phyloP scores from a whole-genome alignment of 768 basidiomycete species.

The Phlegmacium glaucopus region DNA sequence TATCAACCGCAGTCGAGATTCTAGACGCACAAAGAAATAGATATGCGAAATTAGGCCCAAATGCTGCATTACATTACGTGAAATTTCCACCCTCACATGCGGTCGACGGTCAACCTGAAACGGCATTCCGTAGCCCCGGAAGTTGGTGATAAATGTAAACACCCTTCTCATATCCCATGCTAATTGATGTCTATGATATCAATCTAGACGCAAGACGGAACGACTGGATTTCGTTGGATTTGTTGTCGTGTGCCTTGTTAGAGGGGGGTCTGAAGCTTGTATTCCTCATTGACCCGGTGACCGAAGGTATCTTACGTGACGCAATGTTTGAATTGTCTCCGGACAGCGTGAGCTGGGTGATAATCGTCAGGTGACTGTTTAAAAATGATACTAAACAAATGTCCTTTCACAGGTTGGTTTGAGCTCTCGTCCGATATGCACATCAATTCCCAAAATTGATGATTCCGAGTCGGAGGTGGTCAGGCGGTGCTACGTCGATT shows the following conservation, averaged over 20 bases:
- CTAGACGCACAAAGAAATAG: conserved; percentile 39
- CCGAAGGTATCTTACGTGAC: conserved; percentile 7
- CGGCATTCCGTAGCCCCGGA: conserved; percentile 46
- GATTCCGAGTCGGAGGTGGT: no score
- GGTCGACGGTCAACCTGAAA: conserved; percentile 49
- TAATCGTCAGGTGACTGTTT: not conserved
- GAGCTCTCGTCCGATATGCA: no score
- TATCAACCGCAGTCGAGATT: conserved; percentile 33
- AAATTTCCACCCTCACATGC: conserved; percentile 47
- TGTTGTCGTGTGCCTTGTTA: conserved; percentile 8
- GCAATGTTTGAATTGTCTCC: conserved; percentile 13
- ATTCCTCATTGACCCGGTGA: conserved; percentile 22
- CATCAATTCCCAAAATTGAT: no score
- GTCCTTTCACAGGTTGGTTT: no score
- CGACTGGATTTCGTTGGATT: conserved; percentile 28
- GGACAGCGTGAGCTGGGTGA: conserved; percentile 16
- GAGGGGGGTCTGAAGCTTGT: conserved; percentile 17
- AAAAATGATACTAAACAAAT: no score
- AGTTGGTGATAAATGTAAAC: conserved; percentile 36
- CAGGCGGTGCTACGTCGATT: no score
- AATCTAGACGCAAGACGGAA: conserved; percentile 23
- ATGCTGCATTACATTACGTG: conserved; percentile 35
- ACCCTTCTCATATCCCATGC: not conserved
- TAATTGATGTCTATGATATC: not conserved
- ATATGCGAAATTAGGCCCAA: conserved; percentile 28